Evolutionary conservation across 2,329 filamentous ascomycete genomes (phyloP).

Genomic region (Penicillium sclerotigenum): DNA sequence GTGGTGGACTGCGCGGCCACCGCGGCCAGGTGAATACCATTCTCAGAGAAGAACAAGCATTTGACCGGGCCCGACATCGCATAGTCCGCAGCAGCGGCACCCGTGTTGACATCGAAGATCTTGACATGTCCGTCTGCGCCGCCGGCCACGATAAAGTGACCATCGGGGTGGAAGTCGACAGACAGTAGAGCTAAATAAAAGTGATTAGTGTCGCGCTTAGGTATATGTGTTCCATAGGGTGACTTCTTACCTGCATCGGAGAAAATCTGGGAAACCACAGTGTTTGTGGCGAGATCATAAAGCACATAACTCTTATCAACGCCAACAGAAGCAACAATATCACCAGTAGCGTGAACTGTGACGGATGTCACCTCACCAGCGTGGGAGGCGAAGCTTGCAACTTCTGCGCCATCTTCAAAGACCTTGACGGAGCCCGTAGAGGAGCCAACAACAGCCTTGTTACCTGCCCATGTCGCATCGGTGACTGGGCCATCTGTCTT

Average conservation of each 20-base stretch:
- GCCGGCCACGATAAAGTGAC: conserved; percentile 86
- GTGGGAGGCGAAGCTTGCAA: conserved; percentile 72
- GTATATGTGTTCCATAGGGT: conserved; percentile 8
- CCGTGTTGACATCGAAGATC: conserved; percentile 81
- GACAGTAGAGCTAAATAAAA: conserved; percentile 62
- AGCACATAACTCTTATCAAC: conserved; percentile 89
- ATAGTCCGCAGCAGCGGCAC: conserved; percentile 73
- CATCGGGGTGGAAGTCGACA: conserved; percentile 90
- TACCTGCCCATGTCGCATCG: conserved; percentile 56
- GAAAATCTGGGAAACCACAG: conserved; percentile 73
- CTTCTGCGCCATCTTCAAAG: conserved; percentile 67
- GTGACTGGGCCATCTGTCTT: conserved; percentile 66
- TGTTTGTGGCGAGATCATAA: conserved; percentile 70
- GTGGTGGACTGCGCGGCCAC: conserved; percentile 72
- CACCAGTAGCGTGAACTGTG: conserved; percentile 76
- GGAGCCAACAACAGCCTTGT: conserved; percentile 69
- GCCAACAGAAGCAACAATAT: conserved; percentile 81
- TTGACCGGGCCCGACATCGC: conserved; percentile 63
- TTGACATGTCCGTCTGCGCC: conserved; percentile 77
- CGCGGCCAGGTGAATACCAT: conserved; percentile 92
- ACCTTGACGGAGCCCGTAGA: conserved; percentile 76
- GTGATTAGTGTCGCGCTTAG: conserved; percentile 16
- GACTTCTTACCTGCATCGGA: conserved; percentile 67
- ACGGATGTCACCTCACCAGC: conserved; percentile 76
- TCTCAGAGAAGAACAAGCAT: conserved; percentile 84